Percentiles rank a stretch among this genome's conserved stretches.
These are phyloP conservation scores for Gelatoporia subvermispora DNA, from an alignment of 768 basidiomycete genomes.

Conservation along the genomic window DNA sequence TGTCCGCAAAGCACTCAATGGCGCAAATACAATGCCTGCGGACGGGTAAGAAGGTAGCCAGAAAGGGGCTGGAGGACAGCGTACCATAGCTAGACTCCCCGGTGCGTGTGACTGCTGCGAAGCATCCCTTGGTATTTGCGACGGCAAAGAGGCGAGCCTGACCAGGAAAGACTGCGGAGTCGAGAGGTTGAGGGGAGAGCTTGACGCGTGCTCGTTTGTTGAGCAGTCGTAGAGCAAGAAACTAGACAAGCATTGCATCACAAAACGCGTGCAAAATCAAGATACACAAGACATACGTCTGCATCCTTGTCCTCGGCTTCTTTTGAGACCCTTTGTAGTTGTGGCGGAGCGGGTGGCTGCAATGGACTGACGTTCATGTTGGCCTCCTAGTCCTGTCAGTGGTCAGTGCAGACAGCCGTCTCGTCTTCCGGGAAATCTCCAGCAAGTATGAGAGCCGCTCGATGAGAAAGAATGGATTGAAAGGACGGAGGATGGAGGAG, in stretches of 20 bases:
- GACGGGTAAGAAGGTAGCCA: not conserved
- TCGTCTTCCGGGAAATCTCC: too few species aligned
- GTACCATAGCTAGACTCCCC: conserved; percentile 33
- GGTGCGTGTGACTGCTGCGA: conserved; percentile 51
- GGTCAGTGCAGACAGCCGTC: too few species aligned
- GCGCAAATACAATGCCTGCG: conserved; percentile 57
- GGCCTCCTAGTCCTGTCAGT: not conserved
- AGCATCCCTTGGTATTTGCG: conserved; percentile 62
- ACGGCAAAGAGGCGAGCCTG: conserved; percentile 53
- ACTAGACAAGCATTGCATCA: conserved; percentile 9
- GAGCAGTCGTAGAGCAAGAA: conserved; percentile 29
- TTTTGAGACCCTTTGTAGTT: conserved; percentile 15
- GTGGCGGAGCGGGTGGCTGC: conserved; percentile 12
- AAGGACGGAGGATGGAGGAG: not conserved
- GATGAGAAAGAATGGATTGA: not conserved
- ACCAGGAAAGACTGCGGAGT: conserved; percentile 35
- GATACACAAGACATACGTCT: conserved; percentile 15
- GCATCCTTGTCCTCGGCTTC: conserved; percentile 24
- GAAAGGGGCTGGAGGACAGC: conserved; percentile 10
- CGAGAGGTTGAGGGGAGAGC: conserved; percentile 49
- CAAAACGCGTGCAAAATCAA: not conserved
- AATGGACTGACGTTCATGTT: conserved; percentile 22
- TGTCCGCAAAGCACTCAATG: conserved; percentile 55
- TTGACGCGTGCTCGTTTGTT: conserved; percentile 63
- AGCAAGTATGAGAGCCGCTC: not conserved